These are phyloP conservation scores for Musa schizocarpa DNA, from an alignment of 176 grass and related monocot genomes.

Conservation along the genomic window DNA sequence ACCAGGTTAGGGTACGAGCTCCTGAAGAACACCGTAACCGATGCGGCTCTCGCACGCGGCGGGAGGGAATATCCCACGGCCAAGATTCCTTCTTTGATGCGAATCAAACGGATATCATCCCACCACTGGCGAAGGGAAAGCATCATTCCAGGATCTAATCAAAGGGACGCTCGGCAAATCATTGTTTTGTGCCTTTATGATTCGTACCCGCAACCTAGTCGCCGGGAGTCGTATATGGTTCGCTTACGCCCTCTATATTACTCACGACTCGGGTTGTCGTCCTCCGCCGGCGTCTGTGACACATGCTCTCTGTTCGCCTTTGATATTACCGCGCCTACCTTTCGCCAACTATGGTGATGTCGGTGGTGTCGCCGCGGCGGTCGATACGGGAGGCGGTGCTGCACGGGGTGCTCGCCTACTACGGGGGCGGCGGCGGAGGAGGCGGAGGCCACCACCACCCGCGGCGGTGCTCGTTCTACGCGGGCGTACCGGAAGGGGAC, in stretches of 20 bases:
- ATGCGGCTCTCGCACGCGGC: background rate
- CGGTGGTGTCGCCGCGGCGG: conserved; percentile 40
- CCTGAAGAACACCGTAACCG: background rate
- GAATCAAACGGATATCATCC: background rate
- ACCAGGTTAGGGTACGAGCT: background rate
- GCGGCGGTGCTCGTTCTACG: conserved; percentile 52
- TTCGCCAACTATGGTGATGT: conserved; percentile 45
- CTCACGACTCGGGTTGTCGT: background rate
- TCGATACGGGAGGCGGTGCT: conserved; percentile 43
- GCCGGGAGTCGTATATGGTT: background rate
- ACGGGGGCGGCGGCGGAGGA: conserved; percentile 19
- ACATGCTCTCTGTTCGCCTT: background rate
- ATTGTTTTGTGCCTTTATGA: background rate
- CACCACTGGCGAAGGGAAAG: background rate
- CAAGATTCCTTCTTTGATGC: background rate
- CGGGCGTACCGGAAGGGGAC: conserved; percentile 28
- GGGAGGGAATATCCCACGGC: background rate
- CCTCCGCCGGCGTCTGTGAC: background rate
- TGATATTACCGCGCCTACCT: background rate
- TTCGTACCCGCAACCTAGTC: background rate
- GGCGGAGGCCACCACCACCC: conserved; percentile 19
- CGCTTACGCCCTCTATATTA: background rate
- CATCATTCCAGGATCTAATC: background rate
- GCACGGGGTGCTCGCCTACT: conserved; percentile 23
- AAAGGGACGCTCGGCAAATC: background rate